Evolutionary conservation across 345 rosid species (phyloP).

Genomic region (Gossypium sturtianum): DNA sequence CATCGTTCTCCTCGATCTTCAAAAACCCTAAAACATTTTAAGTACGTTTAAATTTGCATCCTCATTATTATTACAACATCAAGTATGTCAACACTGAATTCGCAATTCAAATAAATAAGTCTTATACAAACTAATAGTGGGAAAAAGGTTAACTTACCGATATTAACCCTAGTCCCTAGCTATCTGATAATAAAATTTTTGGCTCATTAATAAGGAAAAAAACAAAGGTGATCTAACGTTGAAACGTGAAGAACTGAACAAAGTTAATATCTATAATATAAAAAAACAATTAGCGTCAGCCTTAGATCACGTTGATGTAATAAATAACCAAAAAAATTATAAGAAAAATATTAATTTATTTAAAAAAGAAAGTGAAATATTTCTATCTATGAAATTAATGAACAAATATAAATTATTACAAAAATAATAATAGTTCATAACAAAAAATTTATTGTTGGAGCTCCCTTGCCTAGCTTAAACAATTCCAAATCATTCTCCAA

Average conservation of each 20-base stretch:
- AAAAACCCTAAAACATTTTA: no score
- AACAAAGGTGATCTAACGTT: not conserved
- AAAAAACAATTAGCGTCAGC: not conserved
- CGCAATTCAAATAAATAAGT: not conserved
- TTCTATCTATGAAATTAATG: constrained; percentile 7
- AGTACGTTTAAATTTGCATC: rapidly evolving
- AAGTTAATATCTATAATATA: not conserved
- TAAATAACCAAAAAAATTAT: not conserved
- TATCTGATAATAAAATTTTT: not conserved
- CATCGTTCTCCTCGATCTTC: no score
- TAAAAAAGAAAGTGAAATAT: not conserved
- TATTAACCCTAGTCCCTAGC: not conserved
- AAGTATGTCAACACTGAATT: not conserved
- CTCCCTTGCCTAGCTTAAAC: constrained; percentile 30
- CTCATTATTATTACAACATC: no score
- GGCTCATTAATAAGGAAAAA: not conserved
- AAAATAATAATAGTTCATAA: constrained; percentile 11
- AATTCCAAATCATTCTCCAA: constrained; percentile 53
- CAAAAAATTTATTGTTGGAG: constrained; percentile 33
- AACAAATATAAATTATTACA: not conserved
- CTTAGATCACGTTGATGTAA: not conserved
- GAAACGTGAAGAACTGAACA: not conserved
- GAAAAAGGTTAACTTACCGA: not conserved
- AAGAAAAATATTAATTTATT: not conserved
- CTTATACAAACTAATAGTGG: not conserved